phyloP scores from a whole-genome alignment of 495 filamentous ascomycete genomes.

The Hypoxylon lenormandii region DNA sequence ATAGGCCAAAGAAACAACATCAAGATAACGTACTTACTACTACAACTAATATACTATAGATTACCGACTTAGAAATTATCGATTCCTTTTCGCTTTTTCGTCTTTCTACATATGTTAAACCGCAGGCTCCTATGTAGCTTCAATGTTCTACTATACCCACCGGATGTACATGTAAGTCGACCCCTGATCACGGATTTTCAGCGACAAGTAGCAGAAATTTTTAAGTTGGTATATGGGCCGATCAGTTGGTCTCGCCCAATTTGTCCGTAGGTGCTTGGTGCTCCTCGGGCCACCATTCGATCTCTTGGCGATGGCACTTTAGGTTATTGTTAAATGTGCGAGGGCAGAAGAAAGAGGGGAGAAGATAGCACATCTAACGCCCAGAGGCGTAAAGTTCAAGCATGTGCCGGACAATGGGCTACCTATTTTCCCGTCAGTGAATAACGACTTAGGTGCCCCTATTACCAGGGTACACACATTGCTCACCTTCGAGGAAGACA shows the following conservation, averaged over 20 bases:
- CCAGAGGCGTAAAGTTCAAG: constrained; percentile 13
- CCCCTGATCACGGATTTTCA: background rate
- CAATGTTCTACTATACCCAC: background rate
- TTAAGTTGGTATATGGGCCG: constrained; percentile 8
- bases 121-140: background rate
- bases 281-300: constrained; percentile 40
- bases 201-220: constrained; percentile 16
- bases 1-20: background rate
- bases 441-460: no score
- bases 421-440: constrained; percentile 10
- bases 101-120: background rate
- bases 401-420: constrained; percentile 20
- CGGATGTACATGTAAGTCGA: constrained; percentile 3
- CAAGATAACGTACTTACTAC: constrained; percentile 4
- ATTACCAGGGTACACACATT: no score
- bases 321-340: constrained; percentile 49
- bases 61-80: background rate
- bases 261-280: constrained; percentile 13
- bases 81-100: background rate
- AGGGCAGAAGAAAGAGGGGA: constrained; percentile 14
- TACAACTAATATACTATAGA: background rate
- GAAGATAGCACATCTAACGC: background rate
- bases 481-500: background rate
- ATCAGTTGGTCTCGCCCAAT: constrained; percentile 45
- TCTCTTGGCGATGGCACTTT: constrained; percentile 49